Conservation (phyloP, 768 basidiomycete species). For the Tricholoma sp. region DNA sequence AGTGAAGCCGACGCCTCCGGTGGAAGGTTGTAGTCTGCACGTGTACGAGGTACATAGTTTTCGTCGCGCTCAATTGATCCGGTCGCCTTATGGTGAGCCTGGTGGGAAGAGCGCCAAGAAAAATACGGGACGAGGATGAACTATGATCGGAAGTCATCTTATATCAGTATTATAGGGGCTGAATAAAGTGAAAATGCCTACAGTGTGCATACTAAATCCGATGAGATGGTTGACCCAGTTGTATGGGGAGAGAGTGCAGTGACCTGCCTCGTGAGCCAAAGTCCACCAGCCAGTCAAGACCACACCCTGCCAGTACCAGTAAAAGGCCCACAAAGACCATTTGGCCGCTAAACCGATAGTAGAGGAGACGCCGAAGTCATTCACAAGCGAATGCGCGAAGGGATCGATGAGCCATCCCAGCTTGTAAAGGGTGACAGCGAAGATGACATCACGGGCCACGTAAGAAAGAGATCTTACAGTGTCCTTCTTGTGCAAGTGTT, state of each 20-base stretch:
- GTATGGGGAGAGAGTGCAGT: constrained; percentile 45
- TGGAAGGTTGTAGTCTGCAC: constrained; percentile 40
- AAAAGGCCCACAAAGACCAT: constrained; percentile 40
- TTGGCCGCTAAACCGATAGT: constrained; percentile 24
- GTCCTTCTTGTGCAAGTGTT: constrained; percentile 44
- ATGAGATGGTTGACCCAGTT: constrained; percentile 42
- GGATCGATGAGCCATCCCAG: constrained; percentile 46
- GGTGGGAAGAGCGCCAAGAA: constrained; percentile 56
- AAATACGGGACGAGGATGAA: constrained; percentile 58
- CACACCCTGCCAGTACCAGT: constrained; percentile 60
- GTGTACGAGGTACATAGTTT: constrained; percentile 63
- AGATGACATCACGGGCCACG: constrained; percentile 41
- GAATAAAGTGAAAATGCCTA: constrained; percentile 16
- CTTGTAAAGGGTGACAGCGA: constrained; percentile 40
- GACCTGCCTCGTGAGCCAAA: constrained; percentile 60
- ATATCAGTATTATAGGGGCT: background rate
- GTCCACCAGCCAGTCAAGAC: constrained; percentile 60
- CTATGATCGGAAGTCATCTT: constrained; percentile 13
- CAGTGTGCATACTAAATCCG: constrained; percentile 46
- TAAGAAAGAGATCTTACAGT: constrained; percentile 44
- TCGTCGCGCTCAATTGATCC: constrained; percentile 77
- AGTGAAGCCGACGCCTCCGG: constrained; percentile 28
- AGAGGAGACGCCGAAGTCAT: constrained; percentile 19
- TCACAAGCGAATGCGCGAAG: constrained; percentile 23
- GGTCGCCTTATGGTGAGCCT: constrained; percentile 47